A percentile compares a stretch with the other conserved stretches of the same genome.
Conservation (phyloP, 768 basidiomycete species). For the Pleurotus tuber-regium region DNA sequence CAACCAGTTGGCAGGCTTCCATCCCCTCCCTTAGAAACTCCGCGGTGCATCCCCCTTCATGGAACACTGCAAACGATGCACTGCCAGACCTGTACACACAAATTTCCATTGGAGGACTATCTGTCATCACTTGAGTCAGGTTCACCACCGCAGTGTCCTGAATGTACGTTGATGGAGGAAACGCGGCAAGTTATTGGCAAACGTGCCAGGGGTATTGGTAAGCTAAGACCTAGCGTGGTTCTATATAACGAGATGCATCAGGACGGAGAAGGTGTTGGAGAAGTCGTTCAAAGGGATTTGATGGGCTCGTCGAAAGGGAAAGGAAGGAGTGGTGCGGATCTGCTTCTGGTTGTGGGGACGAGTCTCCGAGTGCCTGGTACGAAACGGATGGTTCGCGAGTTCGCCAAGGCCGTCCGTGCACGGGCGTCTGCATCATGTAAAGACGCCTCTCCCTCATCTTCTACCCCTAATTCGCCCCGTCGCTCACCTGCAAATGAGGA, state of each 20-base stretch:
- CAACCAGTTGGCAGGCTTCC: constrained; percentile 34
- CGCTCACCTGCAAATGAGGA: constrained; percentile 47
- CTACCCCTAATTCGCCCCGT: constrained; percentile 47
- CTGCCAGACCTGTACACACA: constrained; percentile 78
- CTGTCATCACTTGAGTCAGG: constrained; percentile 60
- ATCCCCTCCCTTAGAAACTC: constrained; percentile 55
- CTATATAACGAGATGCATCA: constrained; percentile 88
- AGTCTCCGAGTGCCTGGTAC: constrained; percentile 88
- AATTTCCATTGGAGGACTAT: constrained; percentile 62
- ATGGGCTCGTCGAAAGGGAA: constrained; percentile 67
- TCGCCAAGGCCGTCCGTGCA: constrained; percentile 71
- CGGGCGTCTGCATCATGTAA: constrained; percentile 30
- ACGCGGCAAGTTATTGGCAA: constrained; percentile 75
- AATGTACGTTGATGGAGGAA: constrained; percentile 67
- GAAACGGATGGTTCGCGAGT: constrained; percentile 87
- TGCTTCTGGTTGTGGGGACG: constrained; percentile 88
- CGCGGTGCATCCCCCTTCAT: constrained; percentile 87
- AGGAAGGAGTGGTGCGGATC: constrained; percentile 72
- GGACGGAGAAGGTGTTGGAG: constrained; percentile 85
- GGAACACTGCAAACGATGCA: constrained; percentile 79
- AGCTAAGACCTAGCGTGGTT: constrained; percentile 83
- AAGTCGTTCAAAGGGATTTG: constrained; percentile 78
- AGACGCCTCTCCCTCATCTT: constrained; percentile 32
- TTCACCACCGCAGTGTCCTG: constrained; percentile 71
- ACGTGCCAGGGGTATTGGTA: constrained; percentile 76